Conservation (phyloP, 208 protist genomes). For the Acanthamoeba healyi region DNA sequence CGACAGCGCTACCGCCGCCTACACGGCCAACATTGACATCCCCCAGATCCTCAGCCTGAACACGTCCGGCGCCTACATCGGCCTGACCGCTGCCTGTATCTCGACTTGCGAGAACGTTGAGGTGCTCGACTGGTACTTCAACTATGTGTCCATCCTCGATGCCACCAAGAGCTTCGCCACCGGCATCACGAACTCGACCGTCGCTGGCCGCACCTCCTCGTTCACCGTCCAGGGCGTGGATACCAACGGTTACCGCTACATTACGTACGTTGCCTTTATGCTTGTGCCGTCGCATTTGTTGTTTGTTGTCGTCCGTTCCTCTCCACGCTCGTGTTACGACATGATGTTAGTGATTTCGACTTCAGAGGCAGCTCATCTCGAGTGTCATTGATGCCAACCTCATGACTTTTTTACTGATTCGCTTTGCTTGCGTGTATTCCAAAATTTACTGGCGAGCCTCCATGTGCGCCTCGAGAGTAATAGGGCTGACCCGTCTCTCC, state of each 20-base stretch:
- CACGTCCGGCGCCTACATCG: neutral
- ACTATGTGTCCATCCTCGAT: slow-evolving; percentile 44
- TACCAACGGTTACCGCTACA: neutral
- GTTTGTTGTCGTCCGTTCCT: too few species aligned
- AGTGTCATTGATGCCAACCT: slow-evolving; percentile 24
- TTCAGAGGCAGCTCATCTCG: slow-evolving; percentile 12
- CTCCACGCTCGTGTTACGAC: neutral
- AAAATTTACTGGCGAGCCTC: too few species aligned
- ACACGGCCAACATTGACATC: neutral
- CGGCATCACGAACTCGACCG: neutral
- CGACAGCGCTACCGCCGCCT: neutral
- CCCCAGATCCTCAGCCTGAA: neutral
- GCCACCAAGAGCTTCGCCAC: slow-evolving; percentile 26
- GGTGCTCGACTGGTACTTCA: slow-evolving; percentile 44
- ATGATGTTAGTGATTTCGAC: slow-evolving; percentile 64
- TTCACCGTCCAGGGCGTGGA: slow-evolving; percentile 30
- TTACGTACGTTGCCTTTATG: neutral
- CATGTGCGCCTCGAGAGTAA: too few species aligned
- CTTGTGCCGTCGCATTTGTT: too few species aligned
- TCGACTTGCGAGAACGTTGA: slow-evolving; percentile 18
- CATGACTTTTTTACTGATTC: neutral
- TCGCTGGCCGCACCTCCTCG: slow-evolving; percentile 7
- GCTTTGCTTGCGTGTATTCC: neutral
- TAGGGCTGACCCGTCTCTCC: neutral
- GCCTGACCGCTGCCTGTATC: neutral